Evolutionary conservation across 2,329 filamentous ascomycete genomes (phyloP).

Genomic region (Hypoxylon rubiginosum): DNA sequence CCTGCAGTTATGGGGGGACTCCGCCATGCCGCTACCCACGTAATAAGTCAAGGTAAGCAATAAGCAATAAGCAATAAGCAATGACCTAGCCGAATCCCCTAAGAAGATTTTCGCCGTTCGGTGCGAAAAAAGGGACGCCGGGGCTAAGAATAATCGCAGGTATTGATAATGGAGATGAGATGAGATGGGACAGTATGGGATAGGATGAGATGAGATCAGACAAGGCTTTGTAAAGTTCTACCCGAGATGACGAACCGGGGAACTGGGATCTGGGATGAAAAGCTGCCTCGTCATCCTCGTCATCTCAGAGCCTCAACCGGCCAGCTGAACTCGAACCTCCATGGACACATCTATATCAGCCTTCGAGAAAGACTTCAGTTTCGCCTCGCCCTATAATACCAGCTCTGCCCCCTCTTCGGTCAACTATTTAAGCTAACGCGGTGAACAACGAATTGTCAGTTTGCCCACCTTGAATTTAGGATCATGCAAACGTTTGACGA

Average conservation of each 20-base stretch:
- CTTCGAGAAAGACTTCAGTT: slow-evolving; percentile 32
- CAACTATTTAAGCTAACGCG: slow-evolving; percentile 1
- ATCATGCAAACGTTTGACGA: slow-evolving; percentile 29
- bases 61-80: slow-evolving; percentile 6
- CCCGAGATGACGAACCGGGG: slow-evolving; percentile 13
- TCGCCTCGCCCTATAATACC: slow-evolving; percentile 27
- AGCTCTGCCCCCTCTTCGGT: slow-evolving; percentile 38
- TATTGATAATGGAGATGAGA: not conserved
- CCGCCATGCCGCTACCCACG: slow-evolving; percentile 32
- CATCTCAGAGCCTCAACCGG: slow-evolving; percentile 27
- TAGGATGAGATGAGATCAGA: not conserved
- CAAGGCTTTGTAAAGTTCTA: not conserved
- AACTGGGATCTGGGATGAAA: slow-evolving; percentile 18
- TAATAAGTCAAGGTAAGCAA: too few species aligned
- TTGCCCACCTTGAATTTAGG: slow-evolving; percentile 12
- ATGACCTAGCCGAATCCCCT: slow-evolving; percentile 1
- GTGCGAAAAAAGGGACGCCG: slow-evolving; percentile 9
- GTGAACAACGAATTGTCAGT: slow-evolving; percentile 8
- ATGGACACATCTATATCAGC: slow-evolving; percentile 24
- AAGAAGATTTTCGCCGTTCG: slow-evolving; percentile 11
- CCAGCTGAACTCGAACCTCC: slow-evolving; percentile 25
- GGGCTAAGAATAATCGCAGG: slow-evolving; percentile 1
- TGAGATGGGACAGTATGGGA: too few species aligned
- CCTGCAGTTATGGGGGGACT: slow-evolving; percentile 1
- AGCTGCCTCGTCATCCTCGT: slow-evolving; percentile 27